Evolutionary conservation across 169 alveolate genomes (phyloP), one percentile per base, ranked within the genome.

Genomic region (Eimeria tenella): DNA sequence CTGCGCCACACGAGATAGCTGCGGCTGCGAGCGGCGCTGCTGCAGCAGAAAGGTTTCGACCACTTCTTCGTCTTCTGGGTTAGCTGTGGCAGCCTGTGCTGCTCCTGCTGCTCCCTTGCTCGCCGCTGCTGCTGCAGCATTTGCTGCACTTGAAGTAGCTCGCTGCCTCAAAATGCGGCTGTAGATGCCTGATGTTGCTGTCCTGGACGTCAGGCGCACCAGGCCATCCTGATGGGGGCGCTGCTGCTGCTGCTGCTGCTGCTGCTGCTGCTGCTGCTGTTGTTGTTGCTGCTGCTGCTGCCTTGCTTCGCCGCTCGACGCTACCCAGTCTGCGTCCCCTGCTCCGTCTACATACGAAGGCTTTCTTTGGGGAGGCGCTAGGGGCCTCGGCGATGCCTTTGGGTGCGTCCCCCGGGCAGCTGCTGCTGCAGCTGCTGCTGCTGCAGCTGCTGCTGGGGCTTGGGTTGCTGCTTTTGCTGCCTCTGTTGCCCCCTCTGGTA

Each of bases 61-160:
- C 17, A 8, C 75, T 11, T 31, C 15, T 65, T 65, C 21, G 23
- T 31, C 23, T 19, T 10, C 75, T 11, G 21, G 23, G 10, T 8
- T 11, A 7, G 75, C 21, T 23, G 53, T 19, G 10, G 53, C 74
- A 63, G 74, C 5, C 31, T 7, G 3, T 70, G 79, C 52, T 70
- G 79, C 9, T 63, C 2, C 25, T 63, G 74, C 8, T 21, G 79
- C 79, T 9, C 53, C 52, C 31, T 42, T 7, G 6, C 11, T 42
- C 31, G 82, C 82, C 17, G 56, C 82, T 71, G 82, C 56, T 71
- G 58, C 82, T 8, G 55, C 58, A 13, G 21, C 82, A 13, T 31
- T 55, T 71, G 19, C 82, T 71, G 19, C 56, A 31, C 56, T 71
- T 55, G 58, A 4, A 4, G 21, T 4, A 17, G 58, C 56, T 5